Evolutionary conservation across 495 filamentous ascomycete genomes (phyloP).

Genomic region (Neurospora cerealis): DNA sequence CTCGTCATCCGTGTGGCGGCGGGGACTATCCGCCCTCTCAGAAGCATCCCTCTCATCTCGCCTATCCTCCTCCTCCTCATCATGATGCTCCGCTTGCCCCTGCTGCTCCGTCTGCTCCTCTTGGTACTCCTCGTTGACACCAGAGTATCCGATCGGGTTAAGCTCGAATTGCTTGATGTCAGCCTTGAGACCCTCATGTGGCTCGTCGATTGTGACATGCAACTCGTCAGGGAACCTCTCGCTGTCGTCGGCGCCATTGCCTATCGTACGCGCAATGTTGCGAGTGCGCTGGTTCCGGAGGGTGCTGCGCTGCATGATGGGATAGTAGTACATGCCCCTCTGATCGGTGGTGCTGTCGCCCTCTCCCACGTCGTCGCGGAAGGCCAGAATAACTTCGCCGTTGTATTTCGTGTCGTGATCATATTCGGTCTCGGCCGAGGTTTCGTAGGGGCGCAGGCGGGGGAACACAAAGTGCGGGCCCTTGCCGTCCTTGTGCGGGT

Average conservation of each 20-base stretch:
- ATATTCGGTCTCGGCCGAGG: slow-evolving; percentile 53
- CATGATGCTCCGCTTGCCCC: background rate
- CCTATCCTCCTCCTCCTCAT: slow-evolving; percentile 1
- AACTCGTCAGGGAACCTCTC: slow-evolving; percentile 34
- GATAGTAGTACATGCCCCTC: slow-evolving; percentile 83
- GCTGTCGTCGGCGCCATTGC: slow-evolving; percentile 29
- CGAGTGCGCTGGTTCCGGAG: slow-evolving; percentile 47
- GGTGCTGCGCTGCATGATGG: slow-evolving; percentile 57
- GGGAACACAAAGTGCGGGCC: slow-evolving; percentile 59
- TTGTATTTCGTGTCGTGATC: slow-evolving; percentile 55
- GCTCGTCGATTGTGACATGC: slow-evolving; percentile 33
- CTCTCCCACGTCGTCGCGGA: slow-evolving; percentile 34
- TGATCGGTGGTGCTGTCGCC: slow-evolving; percentile 28
- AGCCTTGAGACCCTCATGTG: slow-evolving; percentile 26
- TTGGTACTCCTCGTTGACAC: slow-evolving; percentile 16
- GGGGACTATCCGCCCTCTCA: background rate
- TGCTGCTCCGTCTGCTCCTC: slow-evolving; percentile 4
- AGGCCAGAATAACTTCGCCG: slow-evolving; percentile 43
- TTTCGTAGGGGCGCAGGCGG: slow-evolving; percentile 76
- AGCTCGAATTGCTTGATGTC: slow-evolving; percentile 31
- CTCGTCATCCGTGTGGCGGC: slow-evolving; percentile 13
- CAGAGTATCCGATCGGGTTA: slow-evolving; percentile 30
- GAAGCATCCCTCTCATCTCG: background rate
- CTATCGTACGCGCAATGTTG: slow-evolving; percentile 40
- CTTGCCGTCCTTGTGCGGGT: slow-evolving; percentile 42